A percentile compares a stretch with the other conserved stretches of the same genome.
Evolutionary conservation across 2,329 filamentous ascomycete species (phyloP).

Genomic region (Xylariaceae sp.): DNA sequence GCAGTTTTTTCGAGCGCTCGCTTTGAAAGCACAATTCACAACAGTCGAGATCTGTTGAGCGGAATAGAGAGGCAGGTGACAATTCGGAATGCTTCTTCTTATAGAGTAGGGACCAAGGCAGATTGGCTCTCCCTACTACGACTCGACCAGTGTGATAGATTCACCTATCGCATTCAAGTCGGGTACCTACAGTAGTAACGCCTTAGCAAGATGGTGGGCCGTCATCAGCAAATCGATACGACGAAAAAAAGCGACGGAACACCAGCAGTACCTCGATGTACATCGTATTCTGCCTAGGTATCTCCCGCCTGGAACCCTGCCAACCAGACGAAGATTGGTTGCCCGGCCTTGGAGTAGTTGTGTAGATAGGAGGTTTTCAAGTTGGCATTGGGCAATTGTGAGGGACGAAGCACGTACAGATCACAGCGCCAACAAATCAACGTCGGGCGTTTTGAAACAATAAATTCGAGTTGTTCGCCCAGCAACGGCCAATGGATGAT

Average conservation of each 20-base stretch:
- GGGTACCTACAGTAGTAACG: background rate
- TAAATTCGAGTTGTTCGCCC: slow-evolving; percentile 15
- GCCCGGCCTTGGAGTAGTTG: background rate
- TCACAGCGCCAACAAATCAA: background rate
- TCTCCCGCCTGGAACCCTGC: background rate
- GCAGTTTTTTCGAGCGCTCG: background rate
- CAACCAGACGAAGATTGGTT: background rate
- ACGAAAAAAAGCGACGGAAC: background rate
- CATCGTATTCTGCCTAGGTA: background rate
- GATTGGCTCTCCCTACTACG: background rate
- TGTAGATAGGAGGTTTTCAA: background rate
- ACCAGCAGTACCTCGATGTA: background rate
- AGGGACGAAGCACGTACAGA: background rate
- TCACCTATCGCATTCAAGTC: background rate
- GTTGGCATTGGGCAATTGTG: background rate
- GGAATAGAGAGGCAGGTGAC: background rate
- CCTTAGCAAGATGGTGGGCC: background rate
- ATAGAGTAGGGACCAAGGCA: background rate
- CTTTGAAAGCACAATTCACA: no score
- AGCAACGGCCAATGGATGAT: slow-evolving; percentile 13
- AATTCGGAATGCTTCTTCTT: background rate
- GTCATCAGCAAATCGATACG: background rate
- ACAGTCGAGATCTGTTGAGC: background rate
- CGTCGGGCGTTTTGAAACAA: no score
- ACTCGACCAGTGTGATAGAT: background rate